A percentile compares a stretch with the other conserved stretches of the same genome.
Evolutionary conservation across 805 yeast genomes (phyloP).

Genomic region (Clavispora phyllophila): DNA sequence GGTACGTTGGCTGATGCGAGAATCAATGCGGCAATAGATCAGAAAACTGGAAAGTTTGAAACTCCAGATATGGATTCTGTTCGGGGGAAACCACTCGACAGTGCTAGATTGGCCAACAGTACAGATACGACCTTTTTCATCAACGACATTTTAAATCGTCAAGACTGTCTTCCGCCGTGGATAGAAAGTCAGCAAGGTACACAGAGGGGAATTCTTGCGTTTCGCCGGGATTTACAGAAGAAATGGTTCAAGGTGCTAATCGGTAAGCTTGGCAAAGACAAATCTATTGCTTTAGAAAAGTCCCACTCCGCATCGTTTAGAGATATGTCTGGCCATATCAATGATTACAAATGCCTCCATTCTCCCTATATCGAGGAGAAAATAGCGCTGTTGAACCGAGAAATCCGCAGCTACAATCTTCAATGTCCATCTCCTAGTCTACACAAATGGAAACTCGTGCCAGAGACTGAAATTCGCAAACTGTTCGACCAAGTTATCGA

Average conservation of each 20-base stretch:
- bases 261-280: constrained; percentile 2
- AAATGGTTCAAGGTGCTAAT: constrained; percentile 36
- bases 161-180: constrained; percentile 87
- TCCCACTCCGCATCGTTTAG: neutral
- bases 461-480: constrained; percentile 22
- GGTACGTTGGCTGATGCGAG: constrained; percentile 68
- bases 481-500: constrained; percentile 15
- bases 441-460: constrained; percentile 33
- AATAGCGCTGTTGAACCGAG: constrained; percentile 10
- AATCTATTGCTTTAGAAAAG: neutral
- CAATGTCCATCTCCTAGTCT: constrained; percentile 34
- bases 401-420: constrained; percentile 32
- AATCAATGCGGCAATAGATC: constrained; percentile 62
- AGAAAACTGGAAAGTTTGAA: constrained; percentile 62
- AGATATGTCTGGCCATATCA: neutral
- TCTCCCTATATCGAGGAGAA: constrained; percentile 8
- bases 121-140: constrained; percentile 64
- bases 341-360: neutral
- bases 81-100: constrained; percentile 57
- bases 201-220: constrained; percentile 39
- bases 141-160: constrained; percentile 69
- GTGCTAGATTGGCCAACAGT: constrained; percentile 56
- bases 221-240: constrained; percentile 41
- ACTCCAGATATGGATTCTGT: constrained; percentile 41
- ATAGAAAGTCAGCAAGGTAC: constrained; percentile 69